phyloP scores from a whole-genome alignment of 108 stramenopile species.

The Nitzschia palea region DNA sequence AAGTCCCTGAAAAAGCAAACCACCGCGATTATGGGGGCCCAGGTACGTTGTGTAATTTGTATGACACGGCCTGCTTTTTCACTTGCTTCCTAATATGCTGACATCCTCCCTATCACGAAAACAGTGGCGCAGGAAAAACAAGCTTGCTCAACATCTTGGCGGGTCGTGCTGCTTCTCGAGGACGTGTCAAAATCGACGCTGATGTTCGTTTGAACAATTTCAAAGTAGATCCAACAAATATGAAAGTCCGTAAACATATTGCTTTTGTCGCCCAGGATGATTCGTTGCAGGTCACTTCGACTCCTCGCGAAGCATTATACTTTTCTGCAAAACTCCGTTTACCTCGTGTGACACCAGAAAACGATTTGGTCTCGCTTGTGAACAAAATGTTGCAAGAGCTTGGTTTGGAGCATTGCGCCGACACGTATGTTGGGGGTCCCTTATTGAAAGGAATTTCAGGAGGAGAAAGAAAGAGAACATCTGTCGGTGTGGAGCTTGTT shows the following conservation, averaged over 20 bases:
- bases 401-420: constrained; percentile 64
- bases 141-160: constrained; percentile 80
- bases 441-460: constrained; percentile 75
- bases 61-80: too few species aligned
- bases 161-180: constrained; percentile 51
- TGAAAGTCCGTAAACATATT: constrained; percentile 70
- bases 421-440: constrained; percentile 69
- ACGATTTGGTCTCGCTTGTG: constrained; percentile 56
- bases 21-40: too few species aligned
- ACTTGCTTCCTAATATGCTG: too few species aligned
- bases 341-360: constrained; percentile 54
- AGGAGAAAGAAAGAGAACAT: constrained; percentile 75
- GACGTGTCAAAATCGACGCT: constrained; percentile 42
- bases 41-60: too few species aligned
- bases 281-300: constrained; percentile 72
- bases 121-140: constrained; percentile 73
- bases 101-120: too few species aligned
- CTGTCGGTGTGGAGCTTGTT: constrained; percentile 78
- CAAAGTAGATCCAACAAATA: constrained; percentile 62
- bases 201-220: constrained; percentile 69
- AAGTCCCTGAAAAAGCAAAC: too few species aligned
- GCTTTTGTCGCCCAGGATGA: constrained; percentile 91
- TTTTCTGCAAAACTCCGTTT: constrained; percentile 83
- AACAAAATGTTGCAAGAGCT: constrained; percentile 75
- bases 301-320: constrained; percentile 82